Conservation (phyloP, 2,329 filamentous ascomycete species). For the Pezicula carpinea region DNA sequence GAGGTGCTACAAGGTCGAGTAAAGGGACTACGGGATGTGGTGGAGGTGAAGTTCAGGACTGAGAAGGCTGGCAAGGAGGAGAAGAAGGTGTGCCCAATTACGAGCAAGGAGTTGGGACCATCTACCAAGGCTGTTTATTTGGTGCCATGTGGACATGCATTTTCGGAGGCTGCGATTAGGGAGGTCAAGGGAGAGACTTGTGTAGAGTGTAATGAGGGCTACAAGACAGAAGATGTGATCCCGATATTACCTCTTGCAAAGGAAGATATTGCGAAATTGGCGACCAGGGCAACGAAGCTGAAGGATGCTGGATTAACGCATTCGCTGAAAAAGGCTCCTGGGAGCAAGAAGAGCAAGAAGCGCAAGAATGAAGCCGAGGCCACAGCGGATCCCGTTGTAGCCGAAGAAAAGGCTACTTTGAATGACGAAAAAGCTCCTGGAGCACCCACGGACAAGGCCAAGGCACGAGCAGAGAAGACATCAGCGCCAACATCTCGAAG, state of each 20-base stretch:
- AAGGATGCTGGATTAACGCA: conserved; percentile 72
- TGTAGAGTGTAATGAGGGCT: conserved; percentile 71
- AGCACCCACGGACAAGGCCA: conserved; percentile 18
- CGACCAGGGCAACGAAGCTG: conserved; percentile 63
- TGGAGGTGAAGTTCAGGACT: conserved; percentile 71
- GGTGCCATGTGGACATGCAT: conserved; percentile 93
- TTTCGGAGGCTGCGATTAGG: conserved; percentile 79
- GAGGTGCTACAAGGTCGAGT: conserved; percentile 58
- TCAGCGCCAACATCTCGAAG: conserved; percentile 19
- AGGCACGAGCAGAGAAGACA: conserved; percentile 21
- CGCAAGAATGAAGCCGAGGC: conserved; percentile 59
- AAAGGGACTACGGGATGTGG: conserved; percentile 77
- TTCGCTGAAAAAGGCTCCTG: conserved; percentile 74
- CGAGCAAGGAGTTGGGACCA: conserved; percentile 78
- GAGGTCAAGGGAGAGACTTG: conserved; percentile 65
- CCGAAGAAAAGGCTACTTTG: conserved; percentile 21
- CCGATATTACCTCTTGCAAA: conserved; percentile 70
- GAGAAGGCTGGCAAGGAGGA: conserved; percentile 43
- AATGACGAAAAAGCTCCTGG: conserved; percentile 18
- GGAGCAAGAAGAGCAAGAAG: conserved; percentile 72
- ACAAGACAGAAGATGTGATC: conserved; percentile 73
- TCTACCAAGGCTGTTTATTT: conserved; percentile 78
- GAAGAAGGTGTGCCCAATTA: conserved; percentile 80
- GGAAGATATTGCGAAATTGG: conserved; percentile 64
- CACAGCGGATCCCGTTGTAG: conserved; percentile 32